Evolutionary conservation across 2,329 filamentous ascomycete genomes (phyloP).

Genomic region (Ophiostoma tasmaniense): DNA sequence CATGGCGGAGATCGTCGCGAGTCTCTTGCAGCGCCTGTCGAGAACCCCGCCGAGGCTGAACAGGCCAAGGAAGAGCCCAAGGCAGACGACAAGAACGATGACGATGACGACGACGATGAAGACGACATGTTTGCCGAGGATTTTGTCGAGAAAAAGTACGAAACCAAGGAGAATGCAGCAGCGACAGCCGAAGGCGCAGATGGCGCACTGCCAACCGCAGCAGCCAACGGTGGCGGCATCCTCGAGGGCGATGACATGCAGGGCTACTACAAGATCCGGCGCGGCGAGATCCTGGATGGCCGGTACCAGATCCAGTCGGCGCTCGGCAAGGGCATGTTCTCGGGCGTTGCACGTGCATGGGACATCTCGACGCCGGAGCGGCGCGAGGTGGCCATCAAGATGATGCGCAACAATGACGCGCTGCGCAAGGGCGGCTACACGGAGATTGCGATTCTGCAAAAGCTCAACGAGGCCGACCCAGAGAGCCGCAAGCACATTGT

Average conservation of each 20-base stretch:
- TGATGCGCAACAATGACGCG: constrained; percentile 92
- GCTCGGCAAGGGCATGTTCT: constrained; percentile 92
- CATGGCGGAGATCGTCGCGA: constrained; percentile 34
- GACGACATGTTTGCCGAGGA: constrained; percentile 89
- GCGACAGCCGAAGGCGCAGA: constrained; percentile 30
- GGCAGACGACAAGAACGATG: not conserved
- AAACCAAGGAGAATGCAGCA: constrained; percentile 31
- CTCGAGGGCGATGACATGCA: constrained; percentile 91
- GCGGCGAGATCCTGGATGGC: constrained; percentile 80
- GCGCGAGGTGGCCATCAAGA: constrained; percentile 86
- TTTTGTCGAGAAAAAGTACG: constrained; percentile 58
- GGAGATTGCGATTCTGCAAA: constrained; percentile 86
- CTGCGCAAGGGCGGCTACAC: constrained; percentile 87
- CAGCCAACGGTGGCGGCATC: constrained; percentile 58
- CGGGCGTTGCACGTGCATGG: constrained; percentile 81
- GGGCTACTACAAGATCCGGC: constrained; percentile 91
- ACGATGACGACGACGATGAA: constrained; percentile 38
- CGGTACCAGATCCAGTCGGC: constrained; percentile 84
- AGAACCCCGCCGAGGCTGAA: constrained; percentile 18
- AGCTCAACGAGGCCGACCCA: constrained; percentile 74
- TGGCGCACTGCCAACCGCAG: constrained; percentile 36
- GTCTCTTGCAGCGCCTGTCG: constrained; percentile 22
- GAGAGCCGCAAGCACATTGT: constrained; percentile 90
- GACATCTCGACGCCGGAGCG: constrained; percentile 62
- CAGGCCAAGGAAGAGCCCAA: not conserved